Percentiles rank a stretch among this genome's conserved stretches.
Evolutionary conservation across 129 eudicot genomes (phyloP).

Genomic region (Centella asiatica): DNA sequence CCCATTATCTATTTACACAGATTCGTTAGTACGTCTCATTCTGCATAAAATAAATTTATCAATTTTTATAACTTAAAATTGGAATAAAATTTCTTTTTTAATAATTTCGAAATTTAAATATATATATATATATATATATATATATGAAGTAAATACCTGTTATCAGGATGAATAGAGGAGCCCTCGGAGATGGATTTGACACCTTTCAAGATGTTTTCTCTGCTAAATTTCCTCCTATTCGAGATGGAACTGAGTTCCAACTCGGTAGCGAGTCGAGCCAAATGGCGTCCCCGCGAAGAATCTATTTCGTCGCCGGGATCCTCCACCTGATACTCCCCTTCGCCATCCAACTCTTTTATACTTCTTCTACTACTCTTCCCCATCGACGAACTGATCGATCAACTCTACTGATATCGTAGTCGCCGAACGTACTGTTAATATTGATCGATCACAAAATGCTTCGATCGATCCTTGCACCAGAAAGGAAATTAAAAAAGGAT

Average conservation of each 20-base stretch:
- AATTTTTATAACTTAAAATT: too few relatives aligned
- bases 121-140: not conserved
- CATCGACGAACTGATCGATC: too few relatives aligned
- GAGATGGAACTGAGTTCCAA: slow-evolving; percentile 30
- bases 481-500: too few relatives aligned
- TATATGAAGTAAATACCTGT: slow-evolving; percentile 39
- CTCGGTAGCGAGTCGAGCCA: slow-evolving; percentile 48
- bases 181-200: slow-evolving; percentile 50
- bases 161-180: slow-evolving; percentile 58
- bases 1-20: too few relatives aligned
- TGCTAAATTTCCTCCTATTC: slow-evolving; percentile 33
- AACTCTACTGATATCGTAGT: too few relatives aligned
- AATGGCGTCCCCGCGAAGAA: slow-evolving; percentile 44
- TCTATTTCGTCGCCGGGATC: slow-evolving; percentile 24
- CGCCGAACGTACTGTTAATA: too few relatives aligned
- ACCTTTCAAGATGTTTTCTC: slow-evolving; percentile 43
- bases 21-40: too few relatives aligned
- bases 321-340: slow-evolving; percentile 46
- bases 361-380: slow-evolving; percentile 1
- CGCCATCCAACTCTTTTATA: slow-evolving; percentile 8
- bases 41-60: too few relatives aligned
- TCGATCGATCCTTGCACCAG: too few relatives aligned
- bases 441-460: too few relatives aligned
- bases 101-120: too few relatives aligned
- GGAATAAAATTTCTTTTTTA: too few relatives aligned